A percentile compares a stretch with the other conserved stretches of the same genome.
Conservation (phyloP, 2,329 filamentous ascomycete genomes). For the Harringtonia aguacate region DNA sequence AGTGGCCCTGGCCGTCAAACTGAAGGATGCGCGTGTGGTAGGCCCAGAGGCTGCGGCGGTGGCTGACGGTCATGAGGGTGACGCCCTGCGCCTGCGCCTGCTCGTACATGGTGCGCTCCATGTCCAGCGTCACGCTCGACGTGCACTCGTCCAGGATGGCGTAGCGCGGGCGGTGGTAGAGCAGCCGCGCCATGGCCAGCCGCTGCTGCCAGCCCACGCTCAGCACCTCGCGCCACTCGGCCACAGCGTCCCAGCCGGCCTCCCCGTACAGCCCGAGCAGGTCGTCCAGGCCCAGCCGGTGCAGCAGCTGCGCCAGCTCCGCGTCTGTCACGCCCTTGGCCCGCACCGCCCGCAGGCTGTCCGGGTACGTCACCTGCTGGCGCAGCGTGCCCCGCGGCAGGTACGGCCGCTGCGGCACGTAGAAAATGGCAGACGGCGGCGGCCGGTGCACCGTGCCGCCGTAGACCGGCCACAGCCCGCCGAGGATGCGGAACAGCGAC, state of each 20-base stretch:
- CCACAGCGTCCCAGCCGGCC: conserved; percentile 81
- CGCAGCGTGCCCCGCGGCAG: conserved; percentile 84
- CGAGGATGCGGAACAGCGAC: conserved; percentile 89
- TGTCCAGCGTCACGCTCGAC: conserved; percentile 85
- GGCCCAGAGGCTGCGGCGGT: conserved; percentile 86
- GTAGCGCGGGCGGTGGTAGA: conserved; percentile 87
- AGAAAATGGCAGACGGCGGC: conserved; percentile 88
- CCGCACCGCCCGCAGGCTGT: conserved; percentile 78
- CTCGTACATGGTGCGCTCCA: conserved; percentile 94
- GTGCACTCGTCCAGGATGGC: conserved; percentile 98
- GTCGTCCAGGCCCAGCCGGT: conserved; percentile 70
- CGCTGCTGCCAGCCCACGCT: conserved; percentile 90
- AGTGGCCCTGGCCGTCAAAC: conserved; percentile 90
- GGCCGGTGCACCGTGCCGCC: conserved; percentile 89
- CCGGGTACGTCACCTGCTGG: conserved; percentile 94
- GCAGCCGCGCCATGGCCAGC: conserved; percentile 89
- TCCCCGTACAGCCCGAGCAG: conserved; percentile 58
- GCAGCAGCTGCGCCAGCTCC: conserved; percentile 68
- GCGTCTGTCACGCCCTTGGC: conserved; percentile 71
- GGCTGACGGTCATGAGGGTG: conserved; percentile 93
- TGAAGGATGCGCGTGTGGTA: conserved; percentile 93
- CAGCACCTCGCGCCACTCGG: conserved; percentile 92
- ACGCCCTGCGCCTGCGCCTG: conserved; percentile 85
- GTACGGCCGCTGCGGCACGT: conserved; percentile 93
- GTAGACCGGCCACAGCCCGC: conserved; percentile 95